Evolutionary conservation across 495 filamentous ascomycete species (phyloP).

Genomic region (Annulohypoxylon moriforme): DNA sequence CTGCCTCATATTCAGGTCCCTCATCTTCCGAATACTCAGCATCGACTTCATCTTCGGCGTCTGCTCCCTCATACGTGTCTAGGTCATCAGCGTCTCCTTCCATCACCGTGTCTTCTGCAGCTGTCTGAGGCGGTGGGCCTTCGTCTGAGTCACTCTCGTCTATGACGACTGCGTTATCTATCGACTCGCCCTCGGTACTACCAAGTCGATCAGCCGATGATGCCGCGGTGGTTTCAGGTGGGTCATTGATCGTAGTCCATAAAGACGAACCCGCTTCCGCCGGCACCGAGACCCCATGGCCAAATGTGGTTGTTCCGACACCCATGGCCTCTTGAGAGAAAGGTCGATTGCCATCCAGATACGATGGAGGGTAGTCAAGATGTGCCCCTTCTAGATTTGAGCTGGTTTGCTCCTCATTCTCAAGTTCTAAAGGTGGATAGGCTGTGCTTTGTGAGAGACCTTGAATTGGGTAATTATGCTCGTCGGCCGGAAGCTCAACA

Average conservation of each 20-base stretch:
- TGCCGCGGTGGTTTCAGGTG: slow-evolving; percentile 15
- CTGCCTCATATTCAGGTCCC: slow-evolving; percentile 50
- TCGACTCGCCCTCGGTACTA: slow-evolving; percentile 37
- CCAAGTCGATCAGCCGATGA: slow-evolving; percentile 29
- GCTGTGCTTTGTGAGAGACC: slow-evolving; percentile 9
- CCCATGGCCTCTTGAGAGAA: slow-evolving; percentile 25
- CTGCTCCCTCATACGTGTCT: slow-evolving; percentile 45
- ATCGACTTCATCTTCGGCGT: slow-evolving; percentile 43
- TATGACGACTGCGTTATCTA: slow-evolving; percentile 44
- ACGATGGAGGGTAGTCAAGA: slow-evolving; percentile 30
- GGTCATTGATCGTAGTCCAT: slow-evolving; percentile 42
- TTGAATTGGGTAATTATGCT: slow-evolving; percentile 21
- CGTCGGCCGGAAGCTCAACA: slow-evolving; percentile 6
- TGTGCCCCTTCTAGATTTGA: neutral
- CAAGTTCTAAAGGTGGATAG: slow-evolving; percentile 36
- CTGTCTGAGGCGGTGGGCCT: slow-evolving; percentile 28
- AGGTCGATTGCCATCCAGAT: slow-evolving; percentile 20
- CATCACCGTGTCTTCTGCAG: slow-evolving; percentile 37
- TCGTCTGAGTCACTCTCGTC: slow-evolving; percentile 43
- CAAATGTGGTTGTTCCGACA: slow-evolving; percentile 18
- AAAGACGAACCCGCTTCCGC: slow-evolving; percentile 18
- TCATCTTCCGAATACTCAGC: slow-evolving; percentile 52
- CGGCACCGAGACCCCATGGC: neutral
- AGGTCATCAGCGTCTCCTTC: slow-evolving; percentile 35
- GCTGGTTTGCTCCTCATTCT: slow-evolving; percentile 21